Base-by-base conservation (phyloP, 495 filamentous ascomycete genomes). In the Evernia prunastri region DNA sequence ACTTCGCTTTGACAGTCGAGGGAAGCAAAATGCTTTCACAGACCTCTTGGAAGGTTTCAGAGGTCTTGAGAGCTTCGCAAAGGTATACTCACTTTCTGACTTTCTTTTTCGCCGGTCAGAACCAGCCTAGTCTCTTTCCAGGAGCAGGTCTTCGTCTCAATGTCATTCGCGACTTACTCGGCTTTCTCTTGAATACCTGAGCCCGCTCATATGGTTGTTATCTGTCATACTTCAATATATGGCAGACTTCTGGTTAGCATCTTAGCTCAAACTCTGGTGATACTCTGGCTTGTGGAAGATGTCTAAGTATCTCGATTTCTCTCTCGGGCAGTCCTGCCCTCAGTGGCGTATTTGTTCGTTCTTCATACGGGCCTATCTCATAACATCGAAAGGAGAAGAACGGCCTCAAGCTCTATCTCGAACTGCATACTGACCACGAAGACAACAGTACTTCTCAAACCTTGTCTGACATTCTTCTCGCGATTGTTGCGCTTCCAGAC, bases 1-100 rank as follows among this genome's bases (percentile, higher is more conserved):
- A 62, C 0, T 42, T 62, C 31, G 60, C 36, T 4, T 56, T 62
- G 60, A 56, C 49, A 15, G 49, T 43, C 20, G 33, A 56, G 27
- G 60, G 49, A 56, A 56, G 23, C 27, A 33, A 33, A 31, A 40
- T 43, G 4, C 35, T 61, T 54, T 49, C 60, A 2, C 47, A 56
- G 25, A 33, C 47, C 27, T 40, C 60, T n/a, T n/a, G 37, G 18
- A 56, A 62, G 18, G 49, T 23, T 6, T 62, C 49, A 15, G 49
- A 62, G 31, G n/a, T 56, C 18, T 12, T 54, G 15, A 56, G n/a
- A 5, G 29, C 47, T 6, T 54, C 60, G 2, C 27, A 56, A 29
- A 27, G 29, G 45, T 39, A 47, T 47, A n/a, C 25, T n/a, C n/a
- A 4, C 20, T 3, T 3, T 20, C 17, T 43, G 17, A 42, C 39